Conservation (phyloP, 2,329 filamentous ascomycete species). For the Colletotrichum plurivorum region DNA sequence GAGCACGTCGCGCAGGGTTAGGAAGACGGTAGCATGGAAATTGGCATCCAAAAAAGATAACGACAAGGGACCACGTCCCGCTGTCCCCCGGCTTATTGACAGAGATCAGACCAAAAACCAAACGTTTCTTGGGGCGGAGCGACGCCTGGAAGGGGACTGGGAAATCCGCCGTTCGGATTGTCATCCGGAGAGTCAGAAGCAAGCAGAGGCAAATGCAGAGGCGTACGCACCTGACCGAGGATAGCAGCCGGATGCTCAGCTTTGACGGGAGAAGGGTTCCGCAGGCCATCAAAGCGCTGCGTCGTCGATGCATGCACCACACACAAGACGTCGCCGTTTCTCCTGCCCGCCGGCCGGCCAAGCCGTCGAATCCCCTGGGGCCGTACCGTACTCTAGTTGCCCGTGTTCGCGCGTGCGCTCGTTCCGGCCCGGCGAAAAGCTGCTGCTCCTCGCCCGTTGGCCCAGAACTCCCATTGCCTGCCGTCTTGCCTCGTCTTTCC, state of each 20-base stretch:
- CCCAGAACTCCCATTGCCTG: not conserved
- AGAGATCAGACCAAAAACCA: conserved; percentile 37
- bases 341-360: not conserved
- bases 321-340: not conserved
- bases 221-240: too few species aligned
- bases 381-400: conserved; percentile 3
- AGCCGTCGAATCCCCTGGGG: too few species aligned
- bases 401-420: conserved; percentile 21
- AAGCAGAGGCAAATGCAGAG: too few species aligned
- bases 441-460: not conserved
- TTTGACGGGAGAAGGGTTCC: conserved; percentile 34
- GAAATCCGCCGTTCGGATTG: conserved; percentile 33
- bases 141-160: conserved; percentile 10
- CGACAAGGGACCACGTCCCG: conserved; percentile 22
- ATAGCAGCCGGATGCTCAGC: conserved; percentile 10
- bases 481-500: not conserved
- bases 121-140: conserved; percentile 22
- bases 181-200: conserved; percentile 28
- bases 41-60: conserved; percentile 3
- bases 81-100: conserved; percentile 26
- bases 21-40: not conserved
- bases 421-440: not conserved
- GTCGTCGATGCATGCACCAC: conserved; percentile 20
- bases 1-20: not conserved
- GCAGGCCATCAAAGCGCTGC: conserved; percentile 32